Percentiles rank a stretch among this genome's conserved stretches.
Evolutionary conservation across 371 early-diverging fungal genomes (phyloP).

Genomic region (Lichtheimia hyalospora): DNA sequence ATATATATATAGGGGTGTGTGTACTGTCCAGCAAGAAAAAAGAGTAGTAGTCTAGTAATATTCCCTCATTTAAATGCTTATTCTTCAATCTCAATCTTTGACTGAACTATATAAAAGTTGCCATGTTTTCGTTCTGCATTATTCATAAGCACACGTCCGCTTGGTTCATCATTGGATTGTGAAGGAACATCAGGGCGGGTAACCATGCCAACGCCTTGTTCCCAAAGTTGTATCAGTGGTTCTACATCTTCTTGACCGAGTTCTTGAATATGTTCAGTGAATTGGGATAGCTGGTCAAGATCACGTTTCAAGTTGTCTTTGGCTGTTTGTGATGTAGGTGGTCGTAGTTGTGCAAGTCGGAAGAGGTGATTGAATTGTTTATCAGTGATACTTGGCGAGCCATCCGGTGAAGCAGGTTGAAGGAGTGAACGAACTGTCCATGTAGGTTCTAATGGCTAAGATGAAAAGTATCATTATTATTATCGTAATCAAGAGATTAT

Average conservation of each 20-base stretch:
- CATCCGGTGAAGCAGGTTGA: slow-evolving; percentile 6
- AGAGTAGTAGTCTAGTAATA: too few relatives aligned
- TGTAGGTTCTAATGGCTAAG: slow-evolving; percentile 28
- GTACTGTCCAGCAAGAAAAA: too few relatives aligned
- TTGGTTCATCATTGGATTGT: slow-evolving; percentile 4
- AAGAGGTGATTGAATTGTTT: slow-evolving; percentile 34
- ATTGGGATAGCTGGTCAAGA: slow-evolving; percentile 30
- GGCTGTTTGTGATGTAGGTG: slow-evolving; percentile 11
- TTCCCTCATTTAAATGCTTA: too few relatives aligned
- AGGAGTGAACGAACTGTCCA: slow-evolving; percentile 32
- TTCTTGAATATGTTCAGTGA: slow-evolving; percentile 28
- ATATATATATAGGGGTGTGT: too few relatives aligned
- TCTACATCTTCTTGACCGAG: slow-evolving; percentile 17
- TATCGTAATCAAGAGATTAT: too few relatives aligned
- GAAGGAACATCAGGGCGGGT: slow-evolving; percentile 1
- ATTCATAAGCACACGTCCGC: slow-evolving; percentile 26
- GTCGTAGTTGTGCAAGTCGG: slow-evolving; percentile 26
- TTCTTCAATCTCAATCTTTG: not conserved
- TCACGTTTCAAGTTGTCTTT: slow-evolving; percentile 23
- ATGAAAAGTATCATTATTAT: not conserved
- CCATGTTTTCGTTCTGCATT: slow-evolving; percentile 32
- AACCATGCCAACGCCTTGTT: slow-evolving; percentile 17
- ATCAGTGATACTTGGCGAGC: slow-evolving; percentile 20
- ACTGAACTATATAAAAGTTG: slow-evolving; percentile 29
- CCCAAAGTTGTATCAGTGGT: slow-evolving; percentile 38